Base-by-base conservation (phyloP, 1,284 basidiomycete species). In the Cryptococcus hybrid region DNA sequence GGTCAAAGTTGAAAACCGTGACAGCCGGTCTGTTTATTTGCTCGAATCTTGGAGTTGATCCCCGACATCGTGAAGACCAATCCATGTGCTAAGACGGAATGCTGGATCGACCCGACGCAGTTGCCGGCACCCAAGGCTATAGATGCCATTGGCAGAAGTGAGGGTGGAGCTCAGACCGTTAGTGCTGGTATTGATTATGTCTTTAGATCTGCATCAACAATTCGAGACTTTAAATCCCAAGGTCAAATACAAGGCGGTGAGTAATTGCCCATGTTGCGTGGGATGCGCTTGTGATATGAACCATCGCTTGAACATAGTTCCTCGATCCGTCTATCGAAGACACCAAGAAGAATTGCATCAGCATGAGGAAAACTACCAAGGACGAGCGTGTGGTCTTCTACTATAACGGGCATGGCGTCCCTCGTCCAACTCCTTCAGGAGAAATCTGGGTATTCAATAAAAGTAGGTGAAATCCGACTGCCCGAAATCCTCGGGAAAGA, bases 371-470 rank as follows among this genome's bases (percentile, higher is more conserved):
- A 70, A 86, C 88, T 54, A 92, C 95, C 2, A 92, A 93, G 73
- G 90, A 95, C 53, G 96, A 99, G 71, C 88, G 96, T 1, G 88
- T 93, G 9, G 82, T 98, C 40, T 97, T 98, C 78, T 94, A 99
- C 79, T 99, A 99, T 81, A 99, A 99, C 69, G 96, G 95, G 2
- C 96, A 97, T 65, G 95, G 95, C 38, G 95, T 99, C 12, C 95
- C 96, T 1, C 95, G 93, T 70, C 96, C 95, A 2, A 99, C 96
- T 0, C 84, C 90, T 0, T 94, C 92, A 61, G 95, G 96, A 30
- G 96, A 99, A 78, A 85, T 99, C 55, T 99, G 95, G 95, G 95
- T 96, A 57, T 99, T 99, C 82, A 99, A 99, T 78, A 85, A 88
- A 71, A 91, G 77, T 78, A 44, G 60, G 76, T 65, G 12, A n/a